Conservation (phyloP, 352 stramenopile genomes). For the Phytophthora pseudosyringae region DNA sequence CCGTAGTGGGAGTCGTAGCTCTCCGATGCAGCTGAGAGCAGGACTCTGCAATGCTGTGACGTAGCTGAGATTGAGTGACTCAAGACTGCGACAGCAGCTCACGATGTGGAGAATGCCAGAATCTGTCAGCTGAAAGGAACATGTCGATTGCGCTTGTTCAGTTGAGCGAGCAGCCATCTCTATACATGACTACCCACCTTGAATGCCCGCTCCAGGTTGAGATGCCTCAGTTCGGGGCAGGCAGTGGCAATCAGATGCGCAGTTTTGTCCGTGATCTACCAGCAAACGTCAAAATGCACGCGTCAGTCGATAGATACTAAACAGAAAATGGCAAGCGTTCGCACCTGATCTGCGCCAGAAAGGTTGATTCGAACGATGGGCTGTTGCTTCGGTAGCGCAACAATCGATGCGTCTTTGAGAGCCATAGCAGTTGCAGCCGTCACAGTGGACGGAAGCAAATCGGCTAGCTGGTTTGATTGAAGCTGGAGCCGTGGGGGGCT, state of each 20-base stretch:
- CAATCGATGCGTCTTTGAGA: neutral
- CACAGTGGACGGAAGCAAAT: constrained; percentile 39
- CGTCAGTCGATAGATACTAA: constrained; percentile 6
- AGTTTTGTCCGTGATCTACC: constrained; percentile 57
- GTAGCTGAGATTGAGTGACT: constrained; percentile 64
- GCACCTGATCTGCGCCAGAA: constrained; percentile 59
- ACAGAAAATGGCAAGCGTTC: neutral
- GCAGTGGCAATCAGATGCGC: constrained; percentile 37
- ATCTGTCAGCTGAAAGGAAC: constrained; percentile 59
- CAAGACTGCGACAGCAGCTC: constrained; percentile 51
- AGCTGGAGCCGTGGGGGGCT: constrained; percentile 11
- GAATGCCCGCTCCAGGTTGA: constrained; percentile 50
- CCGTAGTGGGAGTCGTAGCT: constrained; percentile 57
- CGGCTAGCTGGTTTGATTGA: constrained; percentile 48
- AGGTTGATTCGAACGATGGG: constrained; percentile 56
- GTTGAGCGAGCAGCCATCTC: neutral
- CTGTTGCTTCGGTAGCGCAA: constrained; percentile 6
- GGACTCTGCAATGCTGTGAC: constrained; percentile 54
- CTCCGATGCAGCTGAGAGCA: constrained; percentile 62
- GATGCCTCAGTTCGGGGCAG: constrained; percentile 46
- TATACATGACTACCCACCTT: constrained; percentile 34
- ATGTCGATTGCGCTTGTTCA: neutral
- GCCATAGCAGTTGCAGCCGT: constrained; percentile 3
- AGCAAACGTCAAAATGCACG: neutral
- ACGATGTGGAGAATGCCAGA: constrained; percentile 59